A percentile compares a stretch with the other conserved stretches of the same genome.
Evolutionary conservation across 2,329 filamentous ascomycete genomes (phyloP).

Genomic region (Paecilomyces variotii): DNA sequence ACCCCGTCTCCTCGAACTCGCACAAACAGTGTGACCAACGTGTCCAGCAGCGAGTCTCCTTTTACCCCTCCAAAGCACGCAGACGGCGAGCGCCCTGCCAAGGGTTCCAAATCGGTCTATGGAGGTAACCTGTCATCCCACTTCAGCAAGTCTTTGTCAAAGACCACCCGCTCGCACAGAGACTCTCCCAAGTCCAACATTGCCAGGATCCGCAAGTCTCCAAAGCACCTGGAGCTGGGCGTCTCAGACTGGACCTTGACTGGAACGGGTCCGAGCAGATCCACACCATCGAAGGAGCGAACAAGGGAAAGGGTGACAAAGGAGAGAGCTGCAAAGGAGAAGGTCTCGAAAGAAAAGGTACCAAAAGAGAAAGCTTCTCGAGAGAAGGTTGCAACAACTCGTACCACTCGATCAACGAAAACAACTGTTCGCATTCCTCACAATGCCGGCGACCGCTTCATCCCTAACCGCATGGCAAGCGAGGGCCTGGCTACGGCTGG

Average conservation of each 20-base stretch:
- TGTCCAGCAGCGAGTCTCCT: conserved; percentile 58
- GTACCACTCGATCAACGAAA: conserved; percentile 49
- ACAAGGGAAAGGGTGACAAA: not conserved
- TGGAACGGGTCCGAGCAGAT: conserved; percentile 59
- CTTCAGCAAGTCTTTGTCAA: conserved; percentile 58
- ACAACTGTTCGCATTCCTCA: conserved; percentile 60
- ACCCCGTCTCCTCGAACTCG: conserved; percentile 77
- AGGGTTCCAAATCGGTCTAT: conserved; percentile 61
- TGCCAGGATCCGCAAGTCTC: conserved; percentile 57
- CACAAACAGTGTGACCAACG: conserved; percentile 35
- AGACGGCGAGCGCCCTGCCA: conserved; percentile 44
- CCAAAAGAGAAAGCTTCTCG: conserved; percentile 26
- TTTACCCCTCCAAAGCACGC: conserved; percentile 63
- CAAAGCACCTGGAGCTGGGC: conserved; percentile 80
- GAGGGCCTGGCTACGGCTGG: conserved; percentile 77
- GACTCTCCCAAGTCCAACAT: conserved; percentile 98
- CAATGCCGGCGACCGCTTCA: conserved; percentile 85
- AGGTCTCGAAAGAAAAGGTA: not conserved
- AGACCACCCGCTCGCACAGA: conserved; percentile 49
- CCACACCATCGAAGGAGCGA: conserved; percentile 52
- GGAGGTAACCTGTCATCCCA: conserved; percentile 71
- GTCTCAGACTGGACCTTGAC: conserved; percentile 88
- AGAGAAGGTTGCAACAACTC: conserved; percentile 43
- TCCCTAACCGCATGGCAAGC: conserved; percentile 85
- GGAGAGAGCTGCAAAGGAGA: not conserved